A percentile compares a stretch with the other conserved stretches of the same genome.
Conservation (phyloP, 768 basidiomycete genomes). For the Hygrophorus pudorinus region DNA sequence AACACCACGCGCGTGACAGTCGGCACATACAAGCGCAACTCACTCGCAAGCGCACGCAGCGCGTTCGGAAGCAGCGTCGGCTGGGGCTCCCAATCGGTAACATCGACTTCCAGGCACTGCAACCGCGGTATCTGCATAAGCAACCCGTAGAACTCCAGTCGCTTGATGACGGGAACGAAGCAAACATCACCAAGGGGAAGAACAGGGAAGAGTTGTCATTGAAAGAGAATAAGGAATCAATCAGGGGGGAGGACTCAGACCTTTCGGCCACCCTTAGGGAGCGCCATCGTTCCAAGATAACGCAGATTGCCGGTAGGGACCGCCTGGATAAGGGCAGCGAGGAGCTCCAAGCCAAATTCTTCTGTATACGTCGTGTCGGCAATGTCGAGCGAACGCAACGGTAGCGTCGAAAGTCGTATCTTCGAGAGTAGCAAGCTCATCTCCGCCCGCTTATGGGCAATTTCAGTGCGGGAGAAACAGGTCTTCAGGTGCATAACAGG, state of each 20-base stretch:
- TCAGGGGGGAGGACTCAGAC: slow-evolving; percentile 22
- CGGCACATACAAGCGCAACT: slow-evolving; percentile 52
- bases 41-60: slow-evolving; percentile 46
- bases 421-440: slow-evolving; percentile 36
- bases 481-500: slow-evolving; percentile 58
- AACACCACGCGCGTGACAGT: slow-evolving; percentile 45
- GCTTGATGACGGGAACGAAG: slow-evolving; percentile 23
- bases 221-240: slow-evolving; percentile 3
- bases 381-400: slow-evolving; percentile 47
- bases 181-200: slow-evolving; percentile 1
- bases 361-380: slow-evolving; percentile 52
- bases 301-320: slow-evolving; percentile 30
- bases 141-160: slow-evolving; percentile 51
- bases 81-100: slow-evolving; percentile 55
- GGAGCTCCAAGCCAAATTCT: slow-evolving; percentile 42
- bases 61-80: slow-evolving; percentile 44
- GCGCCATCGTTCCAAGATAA: slow-evolving; percentile 55
- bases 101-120: slow-evolving; percentile 50
- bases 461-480: slow-evolving; percentile 48
- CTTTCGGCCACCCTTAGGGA: slow-evolving; percentile 48
- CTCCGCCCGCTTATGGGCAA: slow-evolving; percentile 42
- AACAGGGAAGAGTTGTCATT: slow-evolving; percentile 2
- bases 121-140: slow-evolving; percentile 43
- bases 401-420: slow-evolving; percentile 31
- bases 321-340: slow-evolving; percentile 30